phyloP scores from a whole-genome alignment of 352 stramenopile genomes.

The Pythium coloratum region DNA sequence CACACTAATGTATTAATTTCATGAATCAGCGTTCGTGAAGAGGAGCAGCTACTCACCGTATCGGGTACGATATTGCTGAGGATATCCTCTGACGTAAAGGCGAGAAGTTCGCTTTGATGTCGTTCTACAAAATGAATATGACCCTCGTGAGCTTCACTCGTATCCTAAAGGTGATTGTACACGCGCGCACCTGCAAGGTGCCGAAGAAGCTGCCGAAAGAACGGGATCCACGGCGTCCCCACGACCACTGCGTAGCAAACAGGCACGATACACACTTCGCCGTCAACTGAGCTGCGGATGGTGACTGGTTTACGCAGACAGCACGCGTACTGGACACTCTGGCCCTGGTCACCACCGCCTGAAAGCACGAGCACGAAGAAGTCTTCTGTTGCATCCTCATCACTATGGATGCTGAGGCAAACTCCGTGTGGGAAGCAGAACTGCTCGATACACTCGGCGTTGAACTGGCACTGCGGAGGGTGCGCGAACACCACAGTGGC shows the following conservation, averaged over 20 bases:
- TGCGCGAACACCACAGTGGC: constrained; percentile 61
- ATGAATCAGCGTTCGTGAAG: not conserved
- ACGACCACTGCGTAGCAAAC: constrained; percentile 30
- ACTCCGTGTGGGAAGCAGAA: constrained; percentile 70
- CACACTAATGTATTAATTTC: not conserved
- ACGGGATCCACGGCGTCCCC: constrained; percentile 23
- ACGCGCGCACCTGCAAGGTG: constrained; percentile 8
- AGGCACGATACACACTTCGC: not conserved
- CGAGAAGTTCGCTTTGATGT: constrained; percentile 13
- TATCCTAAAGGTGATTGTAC: no score
- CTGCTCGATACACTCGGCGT: constrained; percentile 68
- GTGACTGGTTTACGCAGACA: constrained; percentile 22
- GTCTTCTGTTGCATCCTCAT: constrained; percentile 1
- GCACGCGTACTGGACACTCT: constrained; percentile 33
- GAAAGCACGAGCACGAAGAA: constrained; percentile 32
- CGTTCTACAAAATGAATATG: constrained; percentile 2
- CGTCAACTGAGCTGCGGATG: not conserved
- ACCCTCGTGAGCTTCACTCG: not conserved
- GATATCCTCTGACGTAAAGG: not conserved
- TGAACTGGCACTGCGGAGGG: constrained; percentile 66
- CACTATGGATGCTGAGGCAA: no score
- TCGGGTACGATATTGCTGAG: constrained; percentile 26
- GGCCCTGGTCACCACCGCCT: constrained; percentile 28
- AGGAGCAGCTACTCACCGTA: constrained; percentile 1
- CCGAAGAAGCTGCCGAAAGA: constrained; percentile 19